Conservation (phyloP, 345 rosid species). For the Brassica rapa region DNA sequence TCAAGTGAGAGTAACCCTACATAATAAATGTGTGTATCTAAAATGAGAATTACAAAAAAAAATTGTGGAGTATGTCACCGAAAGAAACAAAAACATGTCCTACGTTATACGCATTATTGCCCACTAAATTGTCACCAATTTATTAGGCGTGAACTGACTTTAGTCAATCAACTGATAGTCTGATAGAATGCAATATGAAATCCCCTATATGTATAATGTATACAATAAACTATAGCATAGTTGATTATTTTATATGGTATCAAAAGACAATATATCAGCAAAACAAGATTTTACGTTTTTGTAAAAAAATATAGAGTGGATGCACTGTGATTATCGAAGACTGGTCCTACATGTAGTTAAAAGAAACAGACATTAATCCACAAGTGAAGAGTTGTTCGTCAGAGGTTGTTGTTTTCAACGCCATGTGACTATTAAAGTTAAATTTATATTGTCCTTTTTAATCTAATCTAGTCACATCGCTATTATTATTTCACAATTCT, state of each 20-base stretch:
- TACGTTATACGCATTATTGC: constrained; percentile 33
- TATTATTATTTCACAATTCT: constrained; percentile 9
- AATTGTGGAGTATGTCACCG: neutral
- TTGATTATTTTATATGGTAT: constrained; percentile 4
- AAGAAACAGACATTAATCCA: constrained; percentile 40
- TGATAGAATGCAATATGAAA: neutral
- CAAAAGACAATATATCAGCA: constrained; percentile 3
- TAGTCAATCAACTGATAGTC: constrained; percentile 19
- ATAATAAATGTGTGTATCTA: neutral
- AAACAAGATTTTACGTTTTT: neutral
- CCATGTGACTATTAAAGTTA: constrained; percentile 38
- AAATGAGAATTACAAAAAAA: constrained; percentile 5
- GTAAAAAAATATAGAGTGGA: constrained; percentile 20
- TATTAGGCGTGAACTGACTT: constrained; percentile 38
- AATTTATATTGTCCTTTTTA: constrained; percentile 19
- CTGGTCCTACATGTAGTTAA: constrained; percentile 42
- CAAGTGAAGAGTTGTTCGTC: constrained; percentile 35
- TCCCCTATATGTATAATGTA: neutral
- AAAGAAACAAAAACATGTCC: constrained; percentile 21
- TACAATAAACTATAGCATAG: neutral
- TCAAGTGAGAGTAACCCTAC: constrained; percentile 4
- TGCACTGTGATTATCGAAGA: constrained; percentile 38
- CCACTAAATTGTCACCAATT: constrained; percentile 32
- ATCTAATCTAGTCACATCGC: constrained; percentile 27
- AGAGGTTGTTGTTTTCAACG: constrained; percentile 36